phyloP scores from a whole-genome alignment of 306 rosid genomes.

The Carpinus fangiana region DNA sequence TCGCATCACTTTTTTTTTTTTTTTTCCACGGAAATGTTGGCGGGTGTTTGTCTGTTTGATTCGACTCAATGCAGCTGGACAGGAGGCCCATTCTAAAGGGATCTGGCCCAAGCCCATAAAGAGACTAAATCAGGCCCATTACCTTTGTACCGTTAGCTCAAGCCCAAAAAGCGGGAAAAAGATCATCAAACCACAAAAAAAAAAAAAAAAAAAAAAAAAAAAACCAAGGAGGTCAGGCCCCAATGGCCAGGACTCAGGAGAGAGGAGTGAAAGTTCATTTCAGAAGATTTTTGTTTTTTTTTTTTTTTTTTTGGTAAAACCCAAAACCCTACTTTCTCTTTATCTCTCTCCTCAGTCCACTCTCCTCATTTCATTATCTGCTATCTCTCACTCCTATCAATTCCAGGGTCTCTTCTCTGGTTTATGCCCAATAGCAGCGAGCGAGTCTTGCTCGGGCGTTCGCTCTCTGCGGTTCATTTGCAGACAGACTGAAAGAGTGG shows the following conservation, averaged over 20 bases:
- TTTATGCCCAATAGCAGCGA: background rate
- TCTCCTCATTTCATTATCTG: slow-evolving; percentile 12
- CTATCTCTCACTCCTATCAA: background rate
- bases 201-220: too few species aligned
- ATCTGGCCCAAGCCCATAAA: too few species aligned
- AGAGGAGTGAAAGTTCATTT: background rate
- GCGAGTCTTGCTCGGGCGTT: background rate
- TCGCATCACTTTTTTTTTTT: too few species aligned
- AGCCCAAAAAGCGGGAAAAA: background rate
- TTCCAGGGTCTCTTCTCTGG: background rate
- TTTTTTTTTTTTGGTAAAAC: slow-evolving; percentile 23
- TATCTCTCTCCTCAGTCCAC: slow-evolving; percentile 1
- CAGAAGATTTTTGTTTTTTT: background rate
- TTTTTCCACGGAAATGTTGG: too few species aligned
- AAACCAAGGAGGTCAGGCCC: too few species aligned
- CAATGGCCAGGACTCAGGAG: background rate
- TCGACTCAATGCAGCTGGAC: too few species aligned
- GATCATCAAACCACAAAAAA: too few species aligned
- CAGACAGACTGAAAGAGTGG: background rate
- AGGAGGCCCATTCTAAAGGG: too few species aligned
- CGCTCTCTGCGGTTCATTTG: background rate
- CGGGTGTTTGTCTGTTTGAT: too few species aligned
- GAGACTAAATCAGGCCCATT: background rate
- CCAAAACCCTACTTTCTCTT: slow-evolving; percentile 41
- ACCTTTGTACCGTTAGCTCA: background rate